phyloP scores from a whole-genome alignment of 2,329 filamentous ascomycete species.

The Biscogniauxia sp. region DNA sequence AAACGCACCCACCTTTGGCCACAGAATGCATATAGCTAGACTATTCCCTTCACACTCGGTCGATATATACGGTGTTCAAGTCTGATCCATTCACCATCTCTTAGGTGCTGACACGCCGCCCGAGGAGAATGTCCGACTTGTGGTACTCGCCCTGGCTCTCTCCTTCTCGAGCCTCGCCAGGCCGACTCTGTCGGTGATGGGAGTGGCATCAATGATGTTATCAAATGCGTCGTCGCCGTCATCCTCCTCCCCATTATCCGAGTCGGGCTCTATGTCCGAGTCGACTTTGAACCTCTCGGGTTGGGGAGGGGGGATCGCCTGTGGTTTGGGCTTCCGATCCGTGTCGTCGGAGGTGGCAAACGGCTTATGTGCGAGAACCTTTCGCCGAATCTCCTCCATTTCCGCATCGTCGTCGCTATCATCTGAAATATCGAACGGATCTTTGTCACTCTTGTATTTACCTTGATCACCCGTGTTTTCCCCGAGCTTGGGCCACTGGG shows the following conservation, averaged over 20 bases:
- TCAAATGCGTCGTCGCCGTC: constrained; percentile 78
- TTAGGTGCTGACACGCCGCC: constrained; percentile 48
- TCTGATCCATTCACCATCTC: constrained; percentile 37
- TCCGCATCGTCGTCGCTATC: constrained; percentile 70
- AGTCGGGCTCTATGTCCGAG: constrained; percentile 68
- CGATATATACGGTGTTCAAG: constrained; percentile 6
- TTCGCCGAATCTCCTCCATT: constrained; percentile 88
- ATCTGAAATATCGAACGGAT: constrained; percentile 75
- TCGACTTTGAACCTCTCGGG: constrained; percentile 51
- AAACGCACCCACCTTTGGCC: neutral
- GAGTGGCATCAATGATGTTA: constrained; percentile 87
- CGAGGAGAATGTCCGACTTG: constrained; percentile 52
- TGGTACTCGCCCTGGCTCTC: constrained; percentile 45
- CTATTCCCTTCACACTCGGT: neutral
- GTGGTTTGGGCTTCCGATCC: constrained; percentile 53
- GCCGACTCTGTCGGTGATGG: constrained; percentile 82
- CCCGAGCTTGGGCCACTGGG: constrained; percentile 31
- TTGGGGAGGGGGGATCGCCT: constrained; percentile 61
- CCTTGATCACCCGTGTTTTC: constrained; percentile 34
- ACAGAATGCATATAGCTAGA: neutral
- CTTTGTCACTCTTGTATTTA: constrained; percentile 50
- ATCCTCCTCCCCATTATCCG: constrained; percentile 58
- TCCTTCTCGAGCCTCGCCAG: constrained; percentile 56
- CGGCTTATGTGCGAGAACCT: constrained; percentile 87
- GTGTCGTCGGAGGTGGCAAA: constrained; percentile 63